A percentile compares a stretch with the other conserved stretches of the same genome.
Evolutionary conservation across 345 rosid genomes (phyloP).

Genomic region (Linum usitatissimum): DNA sequence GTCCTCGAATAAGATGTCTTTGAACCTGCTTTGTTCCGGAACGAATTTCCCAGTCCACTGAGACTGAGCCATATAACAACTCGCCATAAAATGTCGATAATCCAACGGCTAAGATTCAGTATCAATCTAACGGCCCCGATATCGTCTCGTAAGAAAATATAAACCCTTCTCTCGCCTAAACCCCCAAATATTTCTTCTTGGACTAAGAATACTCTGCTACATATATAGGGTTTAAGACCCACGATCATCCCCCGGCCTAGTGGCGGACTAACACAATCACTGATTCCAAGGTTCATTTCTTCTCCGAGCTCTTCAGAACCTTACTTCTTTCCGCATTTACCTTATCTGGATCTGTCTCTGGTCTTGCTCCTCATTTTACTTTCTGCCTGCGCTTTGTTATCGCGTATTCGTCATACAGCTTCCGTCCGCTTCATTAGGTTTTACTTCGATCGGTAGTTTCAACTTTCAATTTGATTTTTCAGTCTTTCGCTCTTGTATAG

Average conservation of each 20-base stretch:
- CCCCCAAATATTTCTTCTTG: background rate
- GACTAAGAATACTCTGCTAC: background rate
- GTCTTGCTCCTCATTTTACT: no score
- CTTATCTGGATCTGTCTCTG: background rate
- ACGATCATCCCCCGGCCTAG: background rate
- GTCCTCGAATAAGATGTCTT: no score
- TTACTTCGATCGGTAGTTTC: no score
- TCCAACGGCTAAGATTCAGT: background rate
- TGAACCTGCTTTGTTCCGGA: no score
- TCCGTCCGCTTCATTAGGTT: background rate
- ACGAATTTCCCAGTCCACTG: no score
- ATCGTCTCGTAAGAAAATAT: background rate
- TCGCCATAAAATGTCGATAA: background rate
- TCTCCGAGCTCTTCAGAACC: background rate
- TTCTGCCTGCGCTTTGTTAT: background rate
- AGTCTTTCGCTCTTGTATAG: no score
- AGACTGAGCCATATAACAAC: no score
- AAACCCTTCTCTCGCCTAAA: background rate
- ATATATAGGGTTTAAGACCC: background rate
- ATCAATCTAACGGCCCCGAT: background rate
- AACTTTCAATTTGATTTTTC: no score
- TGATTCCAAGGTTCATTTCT: background rate
- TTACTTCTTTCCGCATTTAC: background rate
- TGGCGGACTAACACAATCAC: background rate
- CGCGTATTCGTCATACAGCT: background rate